Conservation (phyloP, 2,329 filamentous ascomycete species). For the Ceratocystis cacaofunesta region DNA sequence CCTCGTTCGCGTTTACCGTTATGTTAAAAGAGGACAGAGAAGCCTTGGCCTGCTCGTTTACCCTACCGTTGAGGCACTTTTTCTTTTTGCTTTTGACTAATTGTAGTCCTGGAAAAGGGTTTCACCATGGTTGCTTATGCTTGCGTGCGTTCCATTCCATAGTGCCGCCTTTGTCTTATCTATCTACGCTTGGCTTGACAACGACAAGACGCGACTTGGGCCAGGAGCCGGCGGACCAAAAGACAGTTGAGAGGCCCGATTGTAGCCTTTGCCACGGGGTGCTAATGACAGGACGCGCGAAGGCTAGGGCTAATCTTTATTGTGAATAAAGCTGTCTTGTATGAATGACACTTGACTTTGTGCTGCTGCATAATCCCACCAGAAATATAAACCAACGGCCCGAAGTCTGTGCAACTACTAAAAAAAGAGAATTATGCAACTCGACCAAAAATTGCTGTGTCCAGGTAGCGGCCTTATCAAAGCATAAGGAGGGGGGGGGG, state of each 20-base stretch:
- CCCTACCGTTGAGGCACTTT: neutral
- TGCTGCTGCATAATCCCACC: neutral
- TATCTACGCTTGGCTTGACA: neutral
- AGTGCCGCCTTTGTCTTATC: neutral
- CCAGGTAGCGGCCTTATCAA: neutral
- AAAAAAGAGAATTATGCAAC: neutral
- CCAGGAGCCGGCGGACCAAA: too few species aligned
- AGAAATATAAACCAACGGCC: neutral
- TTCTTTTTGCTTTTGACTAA: neutral
- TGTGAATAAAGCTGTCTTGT: neutral
- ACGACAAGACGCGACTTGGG: neutral
- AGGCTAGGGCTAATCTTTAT: neutral
- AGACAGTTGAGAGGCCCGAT: too few species aligned
- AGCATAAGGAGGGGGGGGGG: neutral
- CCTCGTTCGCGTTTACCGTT: neutral
- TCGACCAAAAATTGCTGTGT: neutral
- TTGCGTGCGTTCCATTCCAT: neutral
- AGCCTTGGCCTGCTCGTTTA: neutral
- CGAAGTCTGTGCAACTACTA: neutral
- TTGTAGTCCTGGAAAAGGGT: neutral
- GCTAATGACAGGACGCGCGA: neutral
- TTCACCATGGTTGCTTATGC: neutral
- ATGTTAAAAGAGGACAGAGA: neutral
- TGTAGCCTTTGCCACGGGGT: neutral
- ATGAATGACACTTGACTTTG: neutral